phyloP scores from a whole-genome alignment of 106 monocot genomes.

The Agapanthus africanus region DNA sequence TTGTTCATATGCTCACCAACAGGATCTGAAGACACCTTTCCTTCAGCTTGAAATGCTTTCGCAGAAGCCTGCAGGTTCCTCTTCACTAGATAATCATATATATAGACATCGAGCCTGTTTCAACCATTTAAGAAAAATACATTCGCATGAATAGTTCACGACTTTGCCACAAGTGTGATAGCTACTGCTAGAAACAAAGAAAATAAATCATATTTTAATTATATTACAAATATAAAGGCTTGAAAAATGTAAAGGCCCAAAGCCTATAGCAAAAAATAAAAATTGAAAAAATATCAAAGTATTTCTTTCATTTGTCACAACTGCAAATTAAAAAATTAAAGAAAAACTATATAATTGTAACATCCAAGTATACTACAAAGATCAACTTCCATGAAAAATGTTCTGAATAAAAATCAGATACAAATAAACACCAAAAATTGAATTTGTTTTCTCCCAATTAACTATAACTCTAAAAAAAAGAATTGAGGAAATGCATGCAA shows the following conservation, averaged over 20 bases:
- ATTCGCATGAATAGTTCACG: neutral
- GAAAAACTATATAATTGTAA: no score
- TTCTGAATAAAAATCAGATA: no score
- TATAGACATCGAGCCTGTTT: constrained; percentile 75
- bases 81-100: constrained; percentile 77
- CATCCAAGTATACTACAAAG: no score
- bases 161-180: neutral
- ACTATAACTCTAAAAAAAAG: no score
- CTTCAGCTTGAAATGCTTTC: constrained; percentile 82
- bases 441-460: no score
- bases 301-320: neutral
- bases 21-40: constrained; percentile 71
- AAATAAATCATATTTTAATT: no score
- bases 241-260: neutral
- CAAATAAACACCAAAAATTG: no score
- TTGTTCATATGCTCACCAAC: constrained; percentile 44
- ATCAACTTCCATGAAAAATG: no score
- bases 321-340: no score
- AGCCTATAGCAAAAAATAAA: neutral
- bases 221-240: no score
- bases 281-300: neutral
- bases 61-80: constrained; percentile 70
- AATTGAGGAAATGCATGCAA: no score
- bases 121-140: neutral
- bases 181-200: neutral